A percentile compares a stretch with the other conserved stretches of the same genome.
Evolutionary conservation across 306 rosid species (phyloP).

Genomic region (Sphenostylis stenocarpa): DNA sequence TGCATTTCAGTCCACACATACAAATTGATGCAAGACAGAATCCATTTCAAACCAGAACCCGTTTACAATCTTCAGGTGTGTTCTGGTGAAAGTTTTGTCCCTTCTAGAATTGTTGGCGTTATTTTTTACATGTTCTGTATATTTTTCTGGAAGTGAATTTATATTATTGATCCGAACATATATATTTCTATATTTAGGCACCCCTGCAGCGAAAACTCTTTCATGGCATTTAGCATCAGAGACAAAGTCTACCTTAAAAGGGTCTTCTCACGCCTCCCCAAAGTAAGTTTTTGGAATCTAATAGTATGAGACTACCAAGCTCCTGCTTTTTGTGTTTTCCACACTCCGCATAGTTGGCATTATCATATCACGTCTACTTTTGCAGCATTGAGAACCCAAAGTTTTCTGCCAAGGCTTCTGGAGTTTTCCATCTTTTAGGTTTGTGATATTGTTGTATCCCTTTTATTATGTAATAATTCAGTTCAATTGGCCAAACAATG

Average conservation of each 20-base stretch:
- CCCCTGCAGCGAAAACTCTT: slow-evolving; percentile 77
- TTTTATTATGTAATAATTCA: slow-evolving; percentile 2
- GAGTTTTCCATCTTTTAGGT: slow-evolving; percentile 83
- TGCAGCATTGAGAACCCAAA: slow-evolving; percentile 60
- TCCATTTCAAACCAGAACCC: slow-evolving; percentile 63
- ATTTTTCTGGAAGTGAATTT: neutral
- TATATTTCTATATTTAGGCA: slow-evolving; percentile 42
- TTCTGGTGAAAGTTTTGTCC: slow-evolving; percentile 30
- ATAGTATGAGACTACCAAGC: neutral
- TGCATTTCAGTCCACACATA: slow-evolving; percentile 83
- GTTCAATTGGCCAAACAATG: slow-evolving; percentile 14
- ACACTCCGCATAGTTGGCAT: slow-evolving; percentile 11
- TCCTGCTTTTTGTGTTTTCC: slow-evolving; percentile 15
- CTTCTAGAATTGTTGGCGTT: slow-evolving; percentile 20
- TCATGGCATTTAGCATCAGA: slow-evolving; percentile 99
- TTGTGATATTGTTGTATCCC: slow-evolving; percentile 33
- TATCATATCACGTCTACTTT: slow-evolving; percentile 2
- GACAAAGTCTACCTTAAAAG: slow-evolving; percentile 83
- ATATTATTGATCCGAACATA: slow-evolving; percentile 7
- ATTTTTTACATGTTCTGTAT: slow-evolving; percentile 1
- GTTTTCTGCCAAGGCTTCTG: slow-evolving; percentile 60
- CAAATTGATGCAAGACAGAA: slow-evolving; percentile 71
- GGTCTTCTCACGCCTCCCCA: slow-evolving; percentile 51
- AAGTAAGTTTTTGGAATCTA: slow-evolving; percentile 49
- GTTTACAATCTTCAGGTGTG: slow-evolving; percentile 75